phyloP scores from a whole-genome alignment of 371 early-diverging fungal species.

The Gilbertella persicaria region DNA sequence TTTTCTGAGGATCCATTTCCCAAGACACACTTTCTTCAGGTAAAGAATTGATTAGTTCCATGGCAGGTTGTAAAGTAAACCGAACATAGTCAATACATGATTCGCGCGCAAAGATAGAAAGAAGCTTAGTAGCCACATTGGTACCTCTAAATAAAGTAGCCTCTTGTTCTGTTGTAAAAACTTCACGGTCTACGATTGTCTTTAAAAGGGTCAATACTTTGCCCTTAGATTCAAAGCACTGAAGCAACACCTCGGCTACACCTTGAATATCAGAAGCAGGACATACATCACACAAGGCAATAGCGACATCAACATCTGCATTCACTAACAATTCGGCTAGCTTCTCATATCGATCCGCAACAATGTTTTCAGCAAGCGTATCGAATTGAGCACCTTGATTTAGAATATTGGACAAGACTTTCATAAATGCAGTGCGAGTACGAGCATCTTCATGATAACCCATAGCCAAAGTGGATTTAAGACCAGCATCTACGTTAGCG shows the following conservation, averaged over 20 bases:
- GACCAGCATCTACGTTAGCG: constrained; percentile 89
- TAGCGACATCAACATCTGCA: constrained; percentile 67
- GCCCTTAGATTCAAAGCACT: constrained; percentile 75
- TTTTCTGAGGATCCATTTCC: constrained; percentile 82
- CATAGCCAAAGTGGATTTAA: constrained; percentile 83
- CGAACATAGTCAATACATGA: constrained; percentile 79
- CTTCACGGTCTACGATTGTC: constrained; percentile 78
- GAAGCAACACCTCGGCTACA: constrained; percentile 70
- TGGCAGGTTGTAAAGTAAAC: constrained; percentile 72
- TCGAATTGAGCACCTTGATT: constrained; percentile 85
- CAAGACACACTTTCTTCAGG: constrained; percentile 46
- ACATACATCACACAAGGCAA: constrained; percentile 84
- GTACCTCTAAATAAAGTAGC: constrained; percentile 89
- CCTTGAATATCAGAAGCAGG: constrained; percentile 79
- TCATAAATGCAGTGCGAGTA: constrained; percentile 86
- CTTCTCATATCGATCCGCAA: constrained; percentile 68
- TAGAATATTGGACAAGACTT: constrained; percentile 86
- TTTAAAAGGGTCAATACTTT: constrained; percentile 69
- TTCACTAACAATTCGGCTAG: constrained; percentile 66
- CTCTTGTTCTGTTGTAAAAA: constrained; percentile 73
- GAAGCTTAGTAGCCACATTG: constrained; percentile 79
- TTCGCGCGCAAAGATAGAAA: constrained; percentile 76
- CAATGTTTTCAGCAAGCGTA: constrained; percentile 72
- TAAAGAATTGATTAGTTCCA: constrained; percentile 49
- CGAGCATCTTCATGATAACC: constrained; percentile 90